Conservation (phyloP, 805 yeast species). For the Diddensiella transvaalensis region DNA sequence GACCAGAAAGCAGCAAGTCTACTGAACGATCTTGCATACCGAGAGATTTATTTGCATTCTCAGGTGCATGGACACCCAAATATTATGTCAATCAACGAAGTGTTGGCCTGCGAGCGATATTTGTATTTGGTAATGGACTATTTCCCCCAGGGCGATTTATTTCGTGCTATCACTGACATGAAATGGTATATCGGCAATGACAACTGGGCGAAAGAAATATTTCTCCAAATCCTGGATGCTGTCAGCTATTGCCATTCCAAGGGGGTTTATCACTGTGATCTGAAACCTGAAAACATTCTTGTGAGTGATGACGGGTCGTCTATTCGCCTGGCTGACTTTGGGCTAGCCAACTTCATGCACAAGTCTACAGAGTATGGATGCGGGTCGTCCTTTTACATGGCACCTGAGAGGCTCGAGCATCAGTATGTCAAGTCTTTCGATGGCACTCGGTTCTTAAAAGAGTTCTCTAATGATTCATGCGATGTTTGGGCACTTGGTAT, state of each 20-base stretch:
- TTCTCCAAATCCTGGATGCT: conserved; percentile 73
- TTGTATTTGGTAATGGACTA: conserved; percentile 81
- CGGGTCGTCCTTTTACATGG: conserved; percentile 89
- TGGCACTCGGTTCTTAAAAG: not conserved
- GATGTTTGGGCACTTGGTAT: conserved; percentile 88
- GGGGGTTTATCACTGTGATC: conserved; percentile 83
- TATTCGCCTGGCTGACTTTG: conserved; percentile 73
- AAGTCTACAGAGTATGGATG: conserved; percentile 72
- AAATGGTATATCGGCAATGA: conserved; percentile 46
- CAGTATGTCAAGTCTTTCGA: conserved; percentile 11
- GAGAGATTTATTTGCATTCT: conserved; percentile 68
- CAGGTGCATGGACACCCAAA: conserved; percentile 74
- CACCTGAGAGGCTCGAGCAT: conserved; percentile 59
- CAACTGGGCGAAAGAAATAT: conserved; percentile 49
- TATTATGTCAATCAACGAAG: conserved; percentile 66
- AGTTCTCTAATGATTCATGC: conserved; percentile 67
- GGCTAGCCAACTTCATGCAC: conserved; percentile 65
- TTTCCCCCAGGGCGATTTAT: conserved; percentile 73
- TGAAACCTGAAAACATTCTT: conserved; percentile 86
- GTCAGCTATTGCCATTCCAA: conserved; percentile 72
- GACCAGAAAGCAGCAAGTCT: not conserved
- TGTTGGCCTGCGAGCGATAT: conserved; percentile 51
- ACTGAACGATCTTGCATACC: conserved; percentile 18
- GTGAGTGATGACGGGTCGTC: conserved; percentile 53
- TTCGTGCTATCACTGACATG: conserved; percentile 72